These are phyloP conservation scores for Phaeotremella fagi DNA, from an alignment of 768 basidiomycete genomes.

Conservation along the genomic window DNA sequence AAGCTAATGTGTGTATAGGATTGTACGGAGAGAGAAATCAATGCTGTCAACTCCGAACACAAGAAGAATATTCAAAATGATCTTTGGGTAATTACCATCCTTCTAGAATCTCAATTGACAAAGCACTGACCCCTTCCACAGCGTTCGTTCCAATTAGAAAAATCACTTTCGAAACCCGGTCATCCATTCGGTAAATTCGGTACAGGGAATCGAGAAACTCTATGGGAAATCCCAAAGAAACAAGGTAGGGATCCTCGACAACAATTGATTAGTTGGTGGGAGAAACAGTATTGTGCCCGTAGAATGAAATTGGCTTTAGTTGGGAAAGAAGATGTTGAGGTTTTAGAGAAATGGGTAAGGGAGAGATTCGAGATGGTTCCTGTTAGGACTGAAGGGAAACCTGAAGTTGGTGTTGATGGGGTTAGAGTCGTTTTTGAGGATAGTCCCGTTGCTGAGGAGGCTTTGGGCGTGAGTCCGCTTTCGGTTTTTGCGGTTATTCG, in stretches of 20 bases:
- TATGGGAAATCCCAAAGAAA: slow-evolving; percentile 49
- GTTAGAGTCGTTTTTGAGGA: slow-evolving; percentile 37
- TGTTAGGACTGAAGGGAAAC: slow-evolving; percentile 29
- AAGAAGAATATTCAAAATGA: slow-evolving; percentile 75
- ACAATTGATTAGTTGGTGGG: slow-evolving; percentile 52
- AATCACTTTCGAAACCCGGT: slow-evolving; percentile 69
- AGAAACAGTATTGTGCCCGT: slow-evolving; percentile 50
- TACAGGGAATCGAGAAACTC: slow-evolving; percentile 60
- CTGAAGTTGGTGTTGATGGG: slow-evolving; percentile 29
- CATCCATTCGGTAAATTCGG: slow-evolving; percentile 92
- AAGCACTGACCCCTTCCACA: slow-evolving; percentile 61
- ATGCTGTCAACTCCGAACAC: slow-evolving; percentile 78
- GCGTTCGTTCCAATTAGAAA: slow-evolving; percentile 90
- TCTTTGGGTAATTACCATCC: slow-evolving; percentile 59
- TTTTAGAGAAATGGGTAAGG: slow-evolving; percentile 43
- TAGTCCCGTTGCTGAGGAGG: slow-evolving; percentile 32
- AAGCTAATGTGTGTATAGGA: slow-evolving; percentile 22
- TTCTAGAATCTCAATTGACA: slow-evolving; percentile 58
- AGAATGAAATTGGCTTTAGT: slow-evolving; percentile 59
- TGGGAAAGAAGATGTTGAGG: slow-evolving; percentile 47
- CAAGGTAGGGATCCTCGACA: slow-evolving; percentile 49
- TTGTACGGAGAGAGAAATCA: slow-evolving; percentile 61
- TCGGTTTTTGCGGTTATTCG: neutral
- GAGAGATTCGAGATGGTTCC: slow-evolving; percentile 43
- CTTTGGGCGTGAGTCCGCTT: slow-evolving; percentile 36